Percentiles rank a stretch among this genome's conserved stretches.
phyloP scores from a whole-genome alignment of 768 basidiomycete genomes.

The Boletellus emodensis region DNA sequence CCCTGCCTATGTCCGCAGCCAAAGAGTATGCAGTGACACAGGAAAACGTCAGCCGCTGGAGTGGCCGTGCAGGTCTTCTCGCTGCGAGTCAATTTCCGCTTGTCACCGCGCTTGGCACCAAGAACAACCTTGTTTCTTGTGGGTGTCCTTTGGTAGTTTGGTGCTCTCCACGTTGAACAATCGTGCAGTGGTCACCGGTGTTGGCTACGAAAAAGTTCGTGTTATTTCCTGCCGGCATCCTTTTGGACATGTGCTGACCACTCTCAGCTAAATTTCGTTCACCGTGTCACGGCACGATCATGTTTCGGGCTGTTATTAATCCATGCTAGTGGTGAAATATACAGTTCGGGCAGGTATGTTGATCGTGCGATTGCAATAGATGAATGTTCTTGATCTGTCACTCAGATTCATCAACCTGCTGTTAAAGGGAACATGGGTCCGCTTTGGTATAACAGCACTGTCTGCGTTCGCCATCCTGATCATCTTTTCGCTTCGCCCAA shows the following conservation, averaged over 20 bases:
- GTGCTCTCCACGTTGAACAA: neutral
- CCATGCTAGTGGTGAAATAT: conserved; percentile 35
- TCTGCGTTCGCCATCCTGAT: conserved; percentile 40
- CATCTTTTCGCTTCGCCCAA: conserved; percentile 45
- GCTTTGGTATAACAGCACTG: conserved; percentile 35
- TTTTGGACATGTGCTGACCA: conserved; percentile 1
- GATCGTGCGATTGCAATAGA: neutral
- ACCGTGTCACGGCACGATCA: conserved; percentile 48
- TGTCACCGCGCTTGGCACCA: conserved; percentile 44
- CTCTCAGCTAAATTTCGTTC: conserved; percentile 37
- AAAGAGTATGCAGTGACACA: neutral
- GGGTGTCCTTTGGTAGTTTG: neutral
- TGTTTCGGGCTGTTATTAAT: conserved; percentile 46
- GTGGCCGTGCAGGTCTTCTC: conserved; percentile 27
- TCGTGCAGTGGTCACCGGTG: conserved; percentile 24
- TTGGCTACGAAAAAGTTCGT: conserved; percentile 27
- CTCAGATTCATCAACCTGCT: neutral
- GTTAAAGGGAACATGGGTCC: conserved; percentile 19
- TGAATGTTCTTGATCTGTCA: neutral
- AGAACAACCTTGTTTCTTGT: conserved; percentile 46
- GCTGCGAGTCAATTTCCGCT: conserved; percentile 40
- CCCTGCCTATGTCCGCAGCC: conserved; percentile 2
- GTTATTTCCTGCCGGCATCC: neutral
- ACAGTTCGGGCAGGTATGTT: conserved; percentile 3
- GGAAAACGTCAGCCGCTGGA: conserved; percentile 22